A percentile compares a stretch with the other conserved stretches of the same genome.
phyloP scores from a whole-genome alignment of 768 basidiomycete species.

The Suillus subaureus region DNA sequence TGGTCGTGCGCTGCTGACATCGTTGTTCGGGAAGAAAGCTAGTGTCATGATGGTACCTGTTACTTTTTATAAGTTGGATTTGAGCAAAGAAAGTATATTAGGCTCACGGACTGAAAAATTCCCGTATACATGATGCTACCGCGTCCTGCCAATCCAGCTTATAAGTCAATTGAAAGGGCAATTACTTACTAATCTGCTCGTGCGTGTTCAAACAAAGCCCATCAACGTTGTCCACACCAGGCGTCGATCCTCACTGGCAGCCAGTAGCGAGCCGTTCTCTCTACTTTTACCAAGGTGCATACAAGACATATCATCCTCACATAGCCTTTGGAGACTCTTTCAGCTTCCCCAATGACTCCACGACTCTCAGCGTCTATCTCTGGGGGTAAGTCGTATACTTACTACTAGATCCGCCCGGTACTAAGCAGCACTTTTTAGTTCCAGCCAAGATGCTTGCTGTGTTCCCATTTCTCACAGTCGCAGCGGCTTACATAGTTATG shows the following conservation, averaged over 20 bases:
- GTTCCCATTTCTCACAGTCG: slow-evolving; percentile 6
- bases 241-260: background rate
- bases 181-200: background rate
- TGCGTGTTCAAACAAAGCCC: background rate
- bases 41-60: background rate
- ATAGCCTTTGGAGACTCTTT: background rate
- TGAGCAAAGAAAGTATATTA: background rate
- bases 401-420: background rate
- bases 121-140: background rate
- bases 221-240: background rate
- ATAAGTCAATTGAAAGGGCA: too few species aligned
- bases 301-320: background rate
- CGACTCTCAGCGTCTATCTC: background rate
- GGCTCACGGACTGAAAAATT: background rate
- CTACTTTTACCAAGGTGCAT: background rate
- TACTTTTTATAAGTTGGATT: background rate
- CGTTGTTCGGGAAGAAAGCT: background rate
- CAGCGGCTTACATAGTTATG: background rate
- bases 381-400: background rate
- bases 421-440: slow-evolving; percentile 7
- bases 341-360: background rate
- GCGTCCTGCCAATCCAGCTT: too few species aligned
- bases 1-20: slow-evolving; percentile 17
- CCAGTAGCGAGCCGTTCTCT: background rate
- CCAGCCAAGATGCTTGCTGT: background rate